Evolutionary conservation across 2,329 filamentous ascomycete genomes (phyloP).

Genomic region (Metarhizium brunneum): DNA sequence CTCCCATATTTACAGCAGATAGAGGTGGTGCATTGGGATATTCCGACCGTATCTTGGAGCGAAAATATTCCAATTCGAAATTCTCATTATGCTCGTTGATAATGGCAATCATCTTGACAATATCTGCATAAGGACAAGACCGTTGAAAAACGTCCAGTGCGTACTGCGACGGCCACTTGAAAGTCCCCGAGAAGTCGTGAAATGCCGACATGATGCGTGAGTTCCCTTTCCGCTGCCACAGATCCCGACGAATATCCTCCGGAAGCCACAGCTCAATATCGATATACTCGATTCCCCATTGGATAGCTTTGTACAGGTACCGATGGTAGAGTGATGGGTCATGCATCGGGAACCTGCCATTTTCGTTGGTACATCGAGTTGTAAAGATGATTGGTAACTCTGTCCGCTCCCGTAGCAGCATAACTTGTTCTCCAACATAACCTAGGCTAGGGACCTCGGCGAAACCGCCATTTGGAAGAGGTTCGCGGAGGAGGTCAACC

Average conservation of each 20-base stretch:
- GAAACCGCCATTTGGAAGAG: constrained; percentile 50
- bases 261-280: constrained; percentile 85
- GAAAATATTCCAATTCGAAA: constrained; percentile 84
- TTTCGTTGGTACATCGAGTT: constrained; percentile 71
- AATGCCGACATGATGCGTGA: constrained; percentile 88
- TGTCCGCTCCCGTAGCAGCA: constrained; percentile 73
- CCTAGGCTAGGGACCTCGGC: constrained; percentile 65
- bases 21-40: constrained; percentile 63
- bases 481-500: constrained; percentile 72
- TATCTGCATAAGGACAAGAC: constrained; percentile 67
- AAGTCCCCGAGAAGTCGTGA: constrained; percentile 77
- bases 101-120: constrained; percentile 85
- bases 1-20: constrained; percentile 81
- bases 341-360: constrained; percentile 78
- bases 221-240: constrained; percentile 64
- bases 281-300: constrained; percentile 86
- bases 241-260: constrained; percentile 57
- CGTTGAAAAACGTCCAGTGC: constrained; percentile 64
- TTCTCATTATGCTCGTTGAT: constrained; percentile 77
- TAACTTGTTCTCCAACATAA: constrained; percentile 80
- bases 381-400: constrained; percentile 89
- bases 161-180: constrained; percentile 70
- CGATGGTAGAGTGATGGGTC: constrained; percentile 65
- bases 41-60: constrained; percentile 62
- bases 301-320: constrained; percentile 74